Evolutionary conservation across 345 rosid species (phyloP).

Genomic region (Pelargonium nanum): DNA sequence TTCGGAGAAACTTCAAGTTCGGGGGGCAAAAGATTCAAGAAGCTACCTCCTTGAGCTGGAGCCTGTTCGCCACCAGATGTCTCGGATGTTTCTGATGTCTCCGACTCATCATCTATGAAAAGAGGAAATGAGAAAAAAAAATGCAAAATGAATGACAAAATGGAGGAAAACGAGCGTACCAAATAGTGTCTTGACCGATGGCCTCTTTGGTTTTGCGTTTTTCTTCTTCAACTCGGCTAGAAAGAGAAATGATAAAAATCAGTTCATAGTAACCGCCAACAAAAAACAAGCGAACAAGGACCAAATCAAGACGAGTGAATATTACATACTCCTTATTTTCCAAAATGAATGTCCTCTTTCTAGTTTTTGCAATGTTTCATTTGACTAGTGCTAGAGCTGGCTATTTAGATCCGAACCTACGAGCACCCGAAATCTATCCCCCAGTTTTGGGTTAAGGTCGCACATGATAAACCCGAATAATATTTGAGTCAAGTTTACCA

Average conservation of each 20-base stretch:
- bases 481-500: too few relatives aligned
- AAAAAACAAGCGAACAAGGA: neutral
- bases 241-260: conserved; percentile 8
- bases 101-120: conserved; percentile 40
- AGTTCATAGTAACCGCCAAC: neutral
- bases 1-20: conserved; percentile 20
- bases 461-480: too few relatives aligned
- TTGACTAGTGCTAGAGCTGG: too few relatives aligned
- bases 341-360: too few relatives aligned
- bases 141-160: neutral
- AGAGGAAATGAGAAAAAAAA: neutral
- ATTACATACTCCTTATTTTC: neutral
- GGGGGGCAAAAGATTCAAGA: conserved; percentile 32
- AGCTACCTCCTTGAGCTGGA: conserved; percentile 36
- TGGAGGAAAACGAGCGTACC: conserved; percentile 27
- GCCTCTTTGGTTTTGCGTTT: conserved; percentile 48
- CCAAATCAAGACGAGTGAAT: neutral
- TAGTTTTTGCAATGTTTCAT: too few relatives aligned
- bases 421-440: too few relatives aligned
- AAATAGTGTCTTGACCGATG: conserved; percentile 67
- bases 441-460: too few relatives aligned
- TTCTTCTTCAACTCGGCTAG: conserved; percentile 73
- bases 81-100: conserved; percentile 37
- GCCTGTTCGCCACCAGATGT: conserved; percentile 9
- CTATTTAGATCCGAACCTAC: too few relatives aligned